Evolutionary conservation across 495 filamentous ascomycete species (phyloP).

Genomic region (Cryomyces antarcticus): DNA sequence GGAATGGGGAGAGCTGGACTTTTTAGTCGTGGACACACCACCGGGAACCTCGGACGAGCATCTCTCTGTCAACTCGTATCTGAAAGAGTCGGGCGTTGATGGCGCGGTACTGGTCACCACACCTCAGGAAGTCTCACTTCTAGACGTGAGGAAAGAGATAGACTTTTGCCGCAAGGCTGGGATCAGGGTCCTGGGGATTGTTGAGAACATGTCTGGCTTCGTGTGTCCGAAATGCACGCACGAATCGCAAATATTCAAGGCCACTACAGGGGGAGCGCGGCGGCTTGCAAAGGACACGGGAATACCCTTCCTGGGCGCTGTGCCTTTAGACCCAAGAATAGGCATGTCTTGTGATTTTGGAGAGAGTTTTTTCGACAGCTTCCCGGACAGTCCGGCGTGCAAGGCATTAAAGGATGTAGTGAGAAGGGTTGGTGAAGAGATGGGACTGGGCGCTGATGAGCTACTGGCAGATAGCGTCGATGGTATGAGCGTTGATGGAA

Average conservation of each 20-base stretch:
- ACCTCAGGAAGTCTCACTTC: constrained; percentile 77
- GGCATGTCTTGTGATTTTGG: constrained; percentile 94
- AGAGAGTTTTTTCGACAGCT: constrained; percentile 89
- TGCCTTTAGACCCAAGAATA: constrained; percentile 86
- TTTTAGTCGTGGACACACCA: constrained; percentile 81
- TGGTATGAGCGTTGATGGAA: too few species aligned
- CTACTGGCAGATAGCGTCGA: neutral
- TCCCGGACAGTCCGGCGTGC: constrained; percentile 57
- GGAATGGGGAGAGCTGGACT: constrained; percentile 90
- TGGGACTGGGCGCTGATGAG: neutral
- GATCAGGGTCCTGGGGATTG: constrained; percentile 68
- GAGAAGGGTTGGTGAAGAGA: constrained; percentile 2
- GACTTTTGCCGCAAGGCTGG: constrained; percentile 93
- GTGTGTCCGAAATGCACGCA: constrained; percentile 79
- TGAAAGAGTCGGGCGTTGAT: constrained; percentile 78
- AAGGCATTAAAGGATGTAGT: constrained; percentile 9
- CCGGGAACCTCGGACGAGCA: constrained; percentile 93
- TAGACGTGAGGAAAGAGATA: constrained; percentile 91
- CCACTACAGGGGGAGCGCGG: constrained; percentile 74
- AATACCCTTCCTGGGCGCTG: constrained; percentile 71
- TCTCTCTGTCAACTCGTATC: constrained; percentile 66
- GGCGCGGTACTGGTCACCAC: constrained; percentile 88
- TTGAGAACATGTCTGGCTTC: constrained; percentile 96
- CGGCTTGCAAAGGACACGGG: constrained; percentile 63
- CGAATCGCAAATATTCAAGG: constrained; percentile 67